These are phyloP conservation scores for Purpureocillium lavendulum DNA, from an alignment of 2,329 filamentous ascomycete species.

Conservation along the genomic window DNA sequence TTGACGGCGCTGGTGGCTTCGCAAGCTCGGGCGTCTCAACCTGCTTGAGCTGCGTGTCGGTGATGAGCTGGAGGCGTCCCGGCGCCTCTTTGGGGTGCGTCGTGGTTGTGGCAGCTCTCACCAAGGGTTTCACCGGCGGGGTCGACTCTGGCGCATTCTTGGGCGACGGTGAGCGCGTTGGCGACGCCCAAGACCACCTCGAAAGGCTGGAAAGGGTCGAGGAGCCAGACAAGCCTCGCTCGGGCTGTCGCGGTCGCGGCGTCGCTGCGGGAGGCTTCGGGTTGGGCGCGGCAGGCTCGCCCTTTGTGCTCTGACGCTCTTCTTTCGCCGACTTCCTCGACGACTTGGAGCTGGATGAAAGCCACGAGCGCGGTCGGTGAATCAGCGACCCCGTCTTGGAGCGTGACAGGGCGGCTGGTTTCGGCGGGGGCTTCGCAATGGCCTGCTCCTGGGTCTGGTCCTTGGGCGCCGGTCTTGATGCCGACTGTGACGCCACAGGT, in stretches of 20 bases:
- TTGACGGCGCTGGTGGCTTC: slow-evolving; percentile 17
- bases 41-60: slow-evolving; percentile 12
- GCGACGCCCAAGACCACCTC: slow-evolving; percentile 41
- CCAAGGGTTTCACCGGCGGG: slow-evolving; percentile 12
- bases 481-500: too few species aligned
- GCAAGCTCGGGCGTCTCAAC: not conserved
- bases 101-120: slow-evolving; percentile 14
- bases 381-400: slow-evolving; percentile 37
- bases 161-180: slow-evolving; percentile 41
- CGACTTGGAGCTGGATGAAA: slow-evolving; percentile 34
- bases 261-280: not conserved
- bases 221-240: slow-evolving; percentile 29
- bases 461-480: too few species aligned
- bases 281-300: slow-evolving; percentile 12
- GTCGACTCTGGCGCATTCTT: slow-evolving; percentile 18
- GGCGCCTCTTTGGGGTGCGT: slow-evolving; percentile 14
- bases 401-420: slow-evolving; percentile 12
- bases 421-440: slow-evolving; percentile 3
- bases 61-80: slow-evolving; percentile 19
- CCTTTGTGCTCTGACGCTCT: slow-evolving; percentile 13
- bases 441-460: not conserved
- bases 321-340: slow-evolving; percentile 16
- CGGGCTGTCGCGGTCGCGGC: slow-evolving; percentile 8
- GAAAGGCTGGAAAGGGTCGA: slow-evolving; percentile 43
- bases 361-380: slow-evolving; percentile 44